phyloP scores from a whole-genome alignment of 106 monocot species.

The Acorus calamus region DNA sequence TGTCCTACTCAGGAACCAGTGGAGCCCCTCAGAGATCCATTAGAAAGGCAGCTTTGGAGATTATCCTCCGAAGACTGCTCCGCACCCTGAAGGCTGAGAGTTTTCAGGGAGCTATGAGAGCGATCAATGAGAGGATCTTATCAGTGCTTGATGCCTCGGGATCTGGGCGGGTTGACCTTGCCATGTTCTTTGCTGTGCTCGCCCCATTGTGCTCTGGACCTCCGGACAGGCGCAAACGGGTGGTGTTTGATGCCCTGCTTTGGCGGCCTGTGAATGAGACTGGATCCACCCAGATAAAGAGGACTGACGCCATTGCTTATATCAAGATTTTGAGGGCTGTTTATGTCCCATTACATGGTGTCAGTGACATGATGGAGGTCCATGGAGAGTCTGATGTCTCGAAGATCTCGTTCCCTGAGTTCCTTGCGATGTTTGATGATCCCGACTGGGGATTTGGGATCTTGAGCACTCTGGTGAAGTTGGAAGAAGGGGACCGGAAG shows the following conservation, averaged over 20 bases:
- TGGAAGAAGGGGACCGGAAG: constrained; percentile 70
- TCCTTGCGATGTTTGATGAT: constrained; percentile 92
- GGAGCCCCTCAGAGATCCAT: constrained; percentile 81
- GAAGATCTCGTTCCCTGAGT: constrained; percentile 63
- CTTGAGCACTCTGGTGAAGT: constrained; percentile 73
- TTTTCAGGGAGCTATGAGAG: constrained; percentile 82
- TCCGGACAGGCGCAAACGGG: constrained; percentile 56
- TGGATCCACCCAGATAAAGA: constrained; percentile 36
- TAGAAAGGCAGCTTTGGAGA: constrained; percentile 82
- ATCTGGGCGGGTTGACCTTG: constrained; percentile 80
- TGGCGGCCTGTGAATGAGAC: constrained; percentile 67
- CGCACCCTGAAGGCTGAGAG: constrained; percentile 72
- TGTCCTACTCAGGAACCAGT: constrained; percentile 63
- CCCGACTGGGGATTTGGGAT: constrained; percentile 98
- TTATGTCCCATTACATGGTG: constrained; percentile 80
- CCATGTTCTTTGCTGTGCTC: constrained; percentile 84
- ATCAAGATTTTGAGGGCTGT: constrained; percentile 75
- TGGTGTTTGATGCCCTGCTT: constrained; percentile 70
- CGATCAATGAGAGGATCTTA: constrained; percentile 78
- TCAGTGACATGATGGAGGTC: constrained; percentile 80
- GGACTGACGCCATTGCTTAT: constrained; percentile 61
- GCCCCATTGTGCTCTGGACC: constrained; percentile 70
- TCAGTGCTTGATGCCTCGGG: constrained; percentile 80
- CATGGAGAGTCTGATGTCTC: constrained; percentile 75
- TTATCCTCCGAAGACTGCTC: constrained; percentile 70